Evolutionary conservation across 164 flowering plant species (phyloP), one percentile per base, ranked within the genome.

Genomic region (Litsea cubeba): DNA sequence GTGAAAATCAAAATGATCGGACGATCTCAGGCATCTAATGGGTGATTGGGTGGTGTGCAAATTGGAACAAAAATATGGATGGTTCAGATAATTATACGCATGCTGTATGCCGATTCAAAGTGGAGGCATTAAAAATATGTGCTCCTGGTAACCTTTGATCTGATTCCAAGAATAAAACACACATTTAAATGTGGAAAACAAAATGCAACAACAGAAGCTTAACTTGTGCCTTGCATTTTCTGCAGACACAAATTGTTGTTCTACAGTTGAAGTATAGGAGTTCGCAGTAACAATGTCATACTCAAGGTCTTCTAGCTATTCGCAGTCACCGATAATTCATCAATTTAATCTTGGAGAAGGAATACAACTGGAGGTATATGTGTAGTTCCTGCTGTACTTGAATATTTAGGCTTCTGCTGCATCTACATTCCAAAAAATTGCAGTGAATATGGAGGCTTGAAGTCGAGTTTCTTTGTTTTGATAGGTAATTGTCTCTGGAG

Each of bases 401-500:
- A 51, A 26, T 51, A 25, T 12, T 23, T 26, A 26, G 7, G 14
- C 11, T 50, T 24, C 62, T 4, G 14, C 28, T 50, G 62, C 7
- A 5, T 30, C 32, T 30, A 30, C 32, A 4, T 30, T 30, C 32
- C 32, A 24, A 28, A 54, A 51, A 22, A 12, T 6, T 25, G 23
- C 30, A 0, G 14, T 10, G 32, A 46, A 12, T 64, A 17, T 10
- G 18, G 20, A 15, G 11, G 12, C n/a, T 64, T 30, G 32, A 30
- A 30, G 32, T 30, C 5, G 32, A 30, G 5, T 30, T 30, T 30
- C 32, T 30, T 68, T 75, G 68, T 26, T 76, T 72, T 35, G 23
- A 32, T 75, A 85, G 85, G 81, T 83, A 49, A 76, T 75, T 71
- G 82, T 85, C 57, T 76, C 75, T 32, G 83, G 84, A 58, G 77